A percentile compares a stretch with the other conserved stretches of the same genome.
These are phyloP conservation scores for Combretum micranthum DNA, from an alignment of 345 rosid genomes.

Conservation along the genomic window DNA sequence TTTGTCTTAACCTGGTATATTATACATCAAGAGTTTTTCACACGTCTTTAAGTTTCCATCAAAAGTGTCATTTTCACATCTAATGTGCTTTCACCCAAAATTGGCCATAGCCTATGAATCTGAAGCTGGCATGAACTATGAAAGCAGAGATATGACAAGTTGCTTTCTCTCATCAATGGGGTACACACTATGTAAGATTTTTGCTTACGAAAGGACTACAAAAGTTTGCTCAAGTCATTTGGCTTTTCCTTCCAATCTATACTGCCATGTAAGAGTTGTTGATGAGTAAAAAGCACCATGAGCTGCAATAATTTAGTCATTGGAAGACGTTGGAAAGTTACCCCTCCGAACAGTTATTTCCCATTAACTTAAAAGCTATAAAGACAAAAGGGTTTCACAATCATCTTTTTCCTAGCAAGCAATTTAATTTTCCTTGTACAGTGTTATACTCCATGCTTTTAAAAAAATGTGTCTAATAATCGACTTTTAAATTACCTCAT, in stretches of 20 bases:
- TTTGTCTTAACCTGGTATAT: no score
- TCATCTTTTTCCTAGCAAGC: no score
- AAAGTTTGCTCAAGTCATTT: background rate
- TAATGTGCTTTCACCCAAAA: background rate
- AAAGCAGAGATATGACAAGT: background rate
- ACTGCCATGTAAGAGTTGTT: background rate
- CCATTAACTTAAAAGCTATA: no score
- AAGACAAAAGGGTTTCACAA: no score
- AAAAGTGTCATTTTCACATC: background rate
- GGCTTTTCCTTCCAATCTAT: background rate
- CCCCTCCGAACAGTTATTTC: no score
- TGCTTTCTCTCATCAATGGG: background rate
- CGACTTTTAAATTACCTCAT: no score
- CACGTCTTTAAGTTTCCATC: no score
- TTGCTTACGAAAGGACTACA: background rate
- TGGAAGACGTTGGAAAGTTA: constrained; percentile 1
- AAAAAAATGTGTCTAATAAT: no score
- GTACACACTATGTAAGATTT: background rate
- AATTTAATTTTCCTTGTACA: no score
- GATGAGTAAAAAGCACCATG: background rate
- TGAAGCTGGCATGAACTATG: background rate
- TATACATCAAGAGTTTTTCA: no score
- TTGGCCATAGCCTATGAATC: background rate
- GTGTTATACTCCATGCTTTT: no score
- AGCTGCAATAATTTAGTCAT: background rate